These are phyloP conservation scores for Boletus rufocinnamomeus DNA, from an alignment of 768 basidiomycete genomes.

Conservation along the genomic window DNA sequence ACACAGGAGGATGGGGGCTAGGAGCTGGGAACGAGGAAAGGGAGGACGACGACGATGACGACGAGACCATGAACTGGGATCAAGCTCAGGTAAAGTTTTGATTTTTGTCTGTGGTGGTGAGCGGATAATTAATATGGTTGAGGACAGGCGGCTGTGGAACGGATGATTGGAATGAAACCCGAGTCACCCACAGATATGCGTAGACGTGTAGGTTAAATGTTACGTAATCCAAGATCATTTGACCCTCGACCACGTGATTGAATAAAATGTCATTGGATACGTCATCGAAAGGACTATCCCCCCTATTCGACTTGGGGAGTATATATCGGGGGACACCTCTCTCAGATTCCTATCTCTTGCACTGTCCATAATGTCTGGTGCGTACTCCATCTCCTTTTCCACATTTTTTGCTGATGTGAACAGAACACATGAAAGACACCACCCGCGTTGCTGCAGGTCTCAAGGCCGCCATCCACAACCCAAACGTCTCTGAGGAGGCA, in stretches of 20 bases:
- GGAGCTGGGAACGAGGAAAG: conserved; percentile 61
- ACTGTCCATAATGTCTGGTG: conserved; percentile 16
- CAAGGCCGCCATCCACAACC: conserved; percentile 61
- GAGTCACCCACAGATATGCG: conserved; percentile 31
- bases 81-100: conserved; percentile 57
- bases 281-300: conserved; percentile 12
- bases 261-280: conserved; percentile 1
- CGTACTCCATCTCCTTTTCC: neutral
- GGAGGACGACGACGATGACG: conserved; percentile 68
- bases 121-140: conserved; percentile 2
- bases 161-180: conserved; percentile 55
- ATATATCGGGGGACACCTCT: neutral
- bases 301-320: conserved; percentile 11
- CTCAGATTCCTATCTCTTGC: neutral
- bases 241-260: conserved; percentile 12
- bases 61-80: conserved; percentile 66
- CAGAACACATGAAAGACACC: conserved; percentile 41
- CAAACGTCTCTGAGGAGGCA: conserved; percentile 55
- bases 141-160: conserved; percentile 53
- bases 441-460: conserved; percentile 55
- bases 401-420: neutral
- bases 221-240: conserved; percentile 6
- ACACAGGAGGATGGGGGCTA: conserved; percentile 75
- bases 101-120: neutral
- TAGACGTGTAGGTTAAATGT: conserved; percentile 25